Evolutionary conservation across 495 filamentous ascomycete species (phyloP).

Genomic region (Delitschia confertaspora): DNA sequence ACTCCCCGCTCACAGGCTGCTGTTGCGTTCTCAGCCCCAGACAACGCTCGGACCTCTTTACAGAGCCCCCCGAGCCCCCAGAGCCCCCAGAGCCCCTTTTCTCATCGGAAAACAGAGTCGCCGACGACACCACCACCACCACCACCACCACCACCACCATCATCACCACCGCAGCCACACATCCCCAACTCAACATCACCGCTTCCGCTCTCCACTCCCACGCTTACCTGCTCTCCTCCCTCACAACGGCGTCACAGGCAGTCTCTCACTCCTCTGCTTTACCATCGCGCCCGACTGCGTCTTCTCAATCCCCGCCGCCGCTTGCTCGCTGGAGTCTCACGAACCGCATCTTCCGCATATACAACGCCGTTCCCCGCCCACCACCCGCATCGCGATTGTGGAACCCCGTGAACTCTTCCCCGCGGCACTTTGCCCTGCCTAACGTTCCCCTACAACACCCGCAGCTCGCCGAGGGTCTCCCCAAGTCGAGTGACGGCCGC

Average conservation of each 20-base stretch:
- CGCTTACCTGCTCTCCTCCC: neutral
- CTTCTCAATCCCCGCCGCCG: conserved; percentile 9
- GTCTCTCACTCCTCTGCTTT: conserved; percentile 12
- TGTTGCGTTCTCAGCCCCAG: neutral
- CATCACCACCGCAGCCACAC: too few species aligned
- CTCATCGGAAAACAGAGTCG: neutral
- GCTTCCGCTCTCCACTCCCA: neutral
- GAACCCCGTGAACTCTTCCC: conserved; percentile 58
- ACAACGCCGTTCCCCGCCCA: conserved; percentile 9
- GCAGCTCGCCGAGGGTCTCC: conserved; percentile 25
- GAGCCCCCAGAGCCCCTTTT: neutral
- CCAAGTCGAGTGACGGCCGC: conserved; percentile 30
- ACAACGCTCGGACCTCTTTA: neutral
- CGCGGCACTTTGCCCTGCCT: conserved; percentile 40
- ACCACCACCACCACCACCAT: neutral
- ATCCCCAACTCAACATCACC: too few species aligned
- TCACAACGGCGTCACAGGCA: conserved; percentile 22
- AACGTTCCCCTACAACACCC: conserved; percentile 41
- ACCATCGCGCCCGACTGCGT: conserved; percentile 21
- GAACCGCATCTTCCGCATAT: conserved; percentile 27
- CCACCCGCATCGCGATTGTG: conserved; percentile 46
- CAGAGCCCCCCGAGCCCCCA: neutral
- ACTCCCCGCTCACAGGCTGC: neutral
- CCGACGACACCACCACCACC: conserved; percentile 1
- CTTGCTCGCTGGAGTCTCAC: conserved; percentile 30